Conservation (phyloP, 768 basidiomycete genomes). For the Leccinum arenicola region DNA sequence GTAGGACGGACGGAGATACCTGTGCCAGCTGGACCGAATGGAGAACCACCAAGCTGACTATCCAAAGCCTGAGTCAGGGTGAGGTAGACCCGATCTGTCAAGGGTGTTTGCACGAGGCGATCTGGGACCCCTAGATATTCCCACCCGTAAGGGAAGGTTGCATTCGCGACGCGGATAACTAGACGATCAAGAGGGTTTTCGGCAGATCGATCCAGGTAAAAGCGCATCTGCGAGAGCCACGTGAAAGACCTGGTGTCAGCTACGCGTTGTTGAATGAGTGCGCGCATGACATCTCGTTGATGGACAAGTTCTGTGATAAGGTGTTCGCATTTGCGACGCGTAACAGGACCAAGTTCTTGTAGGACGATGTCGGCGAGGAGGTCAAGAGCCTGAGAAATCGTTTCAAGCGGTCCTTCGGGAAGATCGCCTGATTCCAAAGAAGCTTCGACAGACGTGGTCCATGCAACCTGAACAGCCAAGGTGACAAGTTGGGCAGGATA, state of each 20-base stretch:
- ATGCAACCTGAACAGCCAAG: conserved; percentile 90
- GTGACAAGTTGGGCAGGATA: conserved; percentile 97
- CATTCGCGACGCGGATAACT: conserved; percentile 82
- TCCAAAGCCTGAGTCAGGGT: conserved; percentile 95
- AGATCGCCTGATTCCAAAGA: conserved; percentile 54
- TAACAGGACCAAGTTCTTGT: conserved; percentile 81
- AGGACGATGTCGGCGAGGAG: conserved; percentile 96
- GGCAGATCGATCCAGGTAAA: conserved; percentile 75
- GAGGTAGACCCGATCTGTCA: conserved; percentile 95
- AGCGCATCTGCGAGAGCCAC: conserved; percentile 99
- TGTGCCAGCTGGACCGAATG: conserved; percentile 98
- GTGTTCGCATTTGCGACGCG: conserved; percentile 98
- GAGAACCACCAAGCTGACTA: conserved; percentile 93
- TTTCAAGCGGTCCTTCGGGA: conserved; percentile 68
- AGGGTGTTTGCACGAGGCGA: conserved; percentile 94
- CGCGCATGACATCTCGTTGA: conserved; percentile 90
- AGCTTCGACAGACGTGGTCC: conserved; percentile 83
- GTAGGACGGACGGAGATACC: conserved; percentile 43
- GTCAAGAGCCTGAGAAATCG: conserved; percentile 81
- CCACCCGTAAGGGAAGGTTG: conserved; percentile 95
- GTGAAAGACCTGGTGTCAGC: conserved; percentile 71
- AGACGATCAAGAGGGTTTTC: conserved; percentile 81
- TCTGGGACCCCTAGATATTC: conserved; percentile 98
- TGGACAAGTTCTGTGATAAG: conserved; percentile 98
- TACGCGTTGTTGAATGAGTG: conserved; percentile 65